Percentiles rank a stretch among this genome's conserved stretches.
Conservation (phyloP, 116 monocot species). For the Thalassia testudinum region DNA sequence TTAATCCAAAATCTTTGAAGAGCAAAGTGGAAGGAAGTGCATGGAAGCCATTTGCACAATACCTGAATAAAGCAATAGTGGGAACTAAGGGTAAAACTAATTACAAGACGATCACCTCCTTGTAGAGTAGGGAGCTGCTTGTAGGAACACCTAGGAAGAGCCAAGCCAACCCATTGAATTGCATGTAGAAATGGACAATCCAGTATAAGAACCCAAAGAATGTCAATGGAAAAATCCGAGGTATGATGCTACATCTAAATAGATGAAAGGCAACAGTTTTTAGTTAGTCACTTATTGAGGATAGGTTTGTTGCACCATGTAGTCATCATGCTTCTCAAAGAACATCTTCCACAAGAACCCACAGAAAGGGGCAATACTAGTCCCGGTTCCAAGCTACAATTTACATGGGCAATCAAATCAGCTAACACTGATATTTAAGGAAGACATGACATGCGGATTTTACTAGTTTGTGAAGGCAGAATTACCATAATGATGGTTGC, state of each 20-base stretch:
- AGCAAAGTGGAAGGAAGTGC: no score
- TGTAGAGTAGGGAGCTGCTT: slow-evolving; percentile 88
- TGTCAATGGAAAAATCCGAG: no score
- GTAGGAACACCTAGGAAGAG: slow-evolving; percentile 97
- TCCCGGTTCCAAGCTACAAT: slow-evolving; percentile 84
- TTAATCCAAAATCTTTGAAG: no score
- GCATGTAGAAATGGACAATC: slow-evolving; percentile 10
- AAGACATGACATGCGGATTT: no score
- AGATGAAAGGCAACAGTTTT: no score
- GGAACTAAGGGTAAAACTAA: no score
- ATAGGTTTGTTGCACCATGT: slow-evolving; percentile 63
- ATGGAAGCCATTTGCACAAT: no score
- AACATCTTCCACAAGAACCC: slow-evolving; percentile 97
- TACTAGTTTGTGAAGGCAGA: background rate
- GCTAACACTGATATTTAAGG: no score
- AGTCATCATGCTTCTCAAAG: slow-evolving; percentile 91
- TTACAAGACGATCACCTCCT: slow-evolving; percentile 40
- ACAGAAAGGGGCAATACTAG: slow-evolving; percentile 91
- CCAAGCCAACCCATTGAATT: slow-evolving; percentile 97
- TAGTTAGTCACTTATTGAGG: no score
- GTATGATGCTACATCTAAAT: no score
- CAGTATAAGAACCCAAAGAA: no score
- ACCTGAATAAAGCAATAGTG: no score
- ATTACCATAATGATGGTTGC: slow-evolving; percentile 85
- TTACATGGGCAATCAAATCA: background rate